Conservation (phyloP, 805 yeast species). For the Candida argentea region DNA sequence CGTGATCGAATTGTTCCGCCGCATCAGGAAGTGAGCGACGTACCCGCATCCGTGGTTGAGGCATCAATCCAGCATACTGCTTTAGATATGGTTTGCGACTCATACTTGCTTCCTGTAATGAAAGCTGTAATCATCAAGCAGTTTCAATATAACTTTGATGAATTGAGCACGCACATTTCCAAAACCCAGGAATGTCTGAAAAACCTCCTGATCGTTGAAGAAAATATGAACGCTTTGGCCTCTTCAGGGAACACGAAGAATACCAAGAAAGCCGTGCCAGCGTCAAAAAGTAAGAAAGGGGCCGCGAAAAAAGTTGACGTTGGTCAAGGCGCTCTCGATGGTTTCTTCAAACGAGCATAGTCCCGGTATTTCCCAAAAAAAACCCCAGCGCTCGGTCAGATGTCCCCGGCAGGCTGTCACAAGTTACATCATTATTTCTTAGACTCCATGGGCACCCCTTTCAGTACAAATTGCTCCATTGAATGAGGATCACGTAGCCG, state of each 20-base stretch:
- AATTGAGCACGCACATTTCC: constrained; percentile 10
- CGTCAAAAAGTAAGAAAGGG: constrained; percentile 14
- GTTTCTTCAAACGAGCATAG: constrained; percentile 43
- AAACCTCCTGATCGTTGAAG: constrained; percentile 16
- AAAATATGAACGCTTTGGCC: constrained; percentile 14
- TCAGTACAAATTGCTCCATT: too few relatives aligned
- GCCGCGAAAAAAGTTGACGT: constrained; percentile 34
- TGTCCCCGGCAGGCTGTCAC: too few relatives aligned
- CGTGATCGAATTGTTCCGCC: background rate
- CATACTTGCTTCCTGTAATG: constrained; percentile 26
- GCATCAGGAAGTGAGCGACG: constrained; percentile 7
- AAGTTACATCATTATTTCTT: too few relatives aligned
- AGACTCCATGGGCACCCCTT: too few relatives aligned
- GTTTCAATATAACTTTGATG: constrained; percentile 12
- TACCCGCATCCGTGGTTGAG: constrained; percentile 24
- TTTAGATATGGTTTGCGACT: constrained; percentile 36
- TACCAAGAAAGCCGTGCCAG: constrained; percentile 8
- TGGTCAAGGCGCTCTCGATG: constrained; percentile 63
- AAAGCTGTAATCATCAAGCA: constrained; percentile 11
- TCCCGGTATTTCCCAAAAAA: too few relatives aligned
- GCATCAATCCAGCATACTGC: constrained; percentile 30
- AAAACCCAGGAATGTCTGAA: constrained; percentile 10
- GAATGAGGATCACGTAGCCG: too few relatives aligned
- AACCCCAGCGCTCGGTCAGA: too few relatives aligned
- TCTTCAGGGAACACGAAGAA: constrained; percentile 13